Base-by-base conservation (phyloP, 139 green algal species). In the Chlamydomonas urium region DNA sequence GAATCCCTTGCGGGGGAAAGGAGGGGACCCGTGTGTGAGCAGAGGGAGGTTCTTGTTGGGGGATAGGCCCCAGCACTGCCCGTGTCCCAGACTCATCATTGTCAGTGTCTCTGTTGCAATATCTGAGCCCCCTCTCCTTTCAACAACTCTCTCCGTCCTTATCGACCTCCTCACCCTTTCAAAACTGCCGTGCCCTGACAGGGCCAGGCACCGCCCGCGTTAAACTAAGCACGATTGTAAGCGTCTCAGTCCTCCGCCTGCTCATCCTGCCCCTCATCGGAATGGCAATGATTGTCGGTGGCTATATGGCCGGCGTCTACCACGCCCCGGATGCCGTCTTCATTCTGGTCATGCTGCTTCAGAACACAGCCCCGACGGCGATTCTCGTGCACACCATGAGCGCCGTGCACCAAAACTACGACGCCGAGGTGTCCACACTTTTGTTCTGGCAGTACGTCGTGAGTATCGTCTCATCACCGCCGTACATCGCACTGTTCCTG, bases 391-490 rank as follows among this genome's bases (percentile, higher is more conserved):
- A 88, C 78, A 82, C 71, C 33, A 63, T 80, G 37, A 50, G 86
- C 24, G 82, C 81, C 2, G 76, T 92, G 32, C 67, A 91, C 34
- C 69, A 79, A 33, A 83, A 83, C 38, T 48, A 65, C 0, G 72
- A 80, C 10, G 71, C 47, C 6, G 87, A 91, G 66, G 79, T 92
- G 74, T 79, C 66, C 6, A 58, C 66, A 31, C 66, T 92, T 0
- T 77, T 92, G 36, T 92, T 92, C 59, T 90, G 70, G 72, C 71
- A 87, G 58, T 92, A 92, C 72, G 45, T 92, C 0, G 58, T 45
- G 0, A 57, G 66, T 4, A 65, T 92, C 14, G 26, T 89, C 38
- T 83, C 75, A 6, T 66, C 92, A 0, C 87, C 87, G 0, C 45
- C 71, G 4, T 85, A 79, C 65, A 71, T 88, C 4, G 71, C 50